These are phyloP conservation scores for Polygonum aviculare DNA, from an alignment of 148 eudicot genomes.

Conservation along the genomic window DNA sequence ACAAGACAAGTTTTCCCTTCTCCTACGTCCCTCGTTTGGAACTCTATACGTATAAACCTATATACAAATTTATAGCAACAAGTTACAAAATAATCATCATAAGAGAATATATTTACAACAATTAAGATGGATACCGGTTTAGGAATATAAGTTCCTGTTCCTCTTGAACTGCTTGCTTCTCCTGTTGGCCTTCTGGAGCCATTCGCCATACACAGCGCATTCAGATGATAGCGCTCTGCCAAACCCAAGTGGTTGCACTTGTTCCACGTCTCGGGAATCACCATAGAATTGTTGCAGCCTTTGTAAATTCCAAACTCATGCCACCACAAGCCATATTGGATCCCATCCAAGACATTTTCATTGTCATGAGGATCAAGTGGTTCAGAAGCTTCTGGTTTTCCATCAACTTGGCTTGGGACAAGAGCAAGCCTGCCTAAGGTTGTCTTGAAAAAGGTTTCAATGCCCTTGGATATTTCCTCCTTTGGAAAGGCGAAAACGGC, in stretches of 20 bases:
- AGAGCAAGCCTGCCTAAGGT: background rate
- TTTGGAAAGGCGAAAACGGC: background rate
- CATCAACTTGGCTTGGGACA: constrained; percentile 16
- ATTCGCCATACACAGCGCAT: background rate
- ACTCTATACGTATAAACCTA: background rate
- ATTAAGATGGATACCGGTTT: constrained; percentile 17
- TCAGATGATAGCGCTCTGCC: background rate
- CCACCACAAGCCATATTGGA: constrained; percentile 19
- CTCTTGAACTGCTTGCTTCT: constrained; percentile 16
- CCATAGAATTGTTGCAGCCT: background rate
- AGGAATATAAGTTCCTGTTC: constrained; percentile 19
- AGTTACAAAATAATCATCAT: background rate
- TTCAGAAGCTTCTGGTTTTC: constrained; percentile 9
- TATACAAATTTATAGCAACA: background rate
- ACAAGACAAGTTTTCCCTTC: background rate
- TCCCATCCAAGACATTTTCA: constrained; percentile 17
- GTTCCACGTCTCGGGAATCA: background rate
- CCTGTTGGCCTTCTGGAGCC: background rate
- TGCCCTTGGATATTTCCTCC: background rate
- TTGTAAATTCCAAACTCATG: constrained; percentile 17
- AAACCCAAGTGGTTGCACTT: background rate
- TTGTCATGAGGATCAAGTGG: background rate
- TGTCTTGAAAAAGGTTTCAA: background rate
- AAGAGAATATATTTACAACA: background rate
- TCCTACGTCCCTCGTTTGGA: background rate